These are phyloP conservation scores for Pleurotus salmoneostramineus DNA, from an alignment of 768 basidiomycete genomes.

Conservation along the genomic window DNA sequence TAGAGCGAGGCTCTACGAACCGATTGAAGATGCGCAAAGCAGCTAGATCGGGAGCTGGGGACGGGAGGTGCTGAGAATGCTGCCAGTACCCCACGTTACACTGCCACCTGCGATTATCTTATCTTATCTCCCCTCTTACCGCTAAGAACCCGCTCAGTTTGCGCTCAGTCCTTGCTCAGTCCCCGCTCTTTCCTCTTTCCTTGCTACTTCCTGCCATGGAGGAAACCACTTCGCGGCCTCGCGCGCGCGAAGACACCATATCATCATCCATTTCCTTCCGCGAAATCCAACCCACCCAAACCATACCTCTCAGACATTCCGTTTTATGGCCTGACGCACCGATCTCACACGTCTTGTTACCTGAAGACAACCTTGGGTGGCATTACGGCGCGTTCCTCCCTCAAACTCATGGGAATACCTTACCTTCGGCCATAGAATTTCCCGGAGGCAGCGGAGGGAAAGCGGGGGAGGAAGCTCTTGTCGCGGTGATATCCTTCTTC, in stretches of 20 bases:
- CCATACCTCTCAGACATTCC: slow-evolving; percentile 47
- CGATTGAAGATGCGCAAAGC: too few relatives aligned
- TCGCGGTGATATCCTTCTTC: slow-evolving; percentile 59
- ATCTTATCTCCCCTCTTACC: too few relatives aligned
- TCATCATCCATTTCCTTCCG: background rate
- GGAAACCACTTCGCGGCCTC: too few relatives aligned
- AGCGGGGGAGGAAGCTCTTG: slow-evolving; percentile 22
- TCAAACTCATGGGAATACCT: background rate
- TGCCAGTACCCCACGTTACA: too few relatives aligned
- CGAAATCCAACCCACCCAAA: slow-evolving; percentile 35
- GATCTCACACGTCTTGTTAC: slow-evolving; percentile 42
- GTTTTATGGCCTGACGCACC: slow-evolving; percentile 56
- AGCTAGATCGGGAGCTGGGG: too few relatives aligned
- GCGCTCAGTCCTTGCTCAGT: too few relatives aligned
- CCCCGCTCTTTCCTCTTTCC: too few relatives aligned
- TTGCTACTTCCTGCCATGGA: too few relatives aligned
- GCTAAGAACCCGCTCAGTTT: too few relatives aligned
- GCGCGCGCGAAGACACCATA: background rate
- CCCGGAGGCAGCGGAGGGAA: background rate
- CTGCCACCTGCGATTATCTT: too few relatives aligned
- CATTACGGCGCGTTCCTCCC: slow-evolving; percentile 55
- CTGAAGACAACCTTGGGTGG: slow-evolving; percentile 45
- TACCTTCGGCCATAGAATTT: background rate
- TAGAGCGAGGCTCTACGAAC: too few relatives aligned
- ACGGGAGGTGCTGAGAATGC: too few relatives aligned